A percentile compares a stretch with the other conserved stretches of the same genome.
Evolutionary conservation across 768 basidiomycete genomes (phyloP).

Genomic region (Auricularia sp.): DNA sequence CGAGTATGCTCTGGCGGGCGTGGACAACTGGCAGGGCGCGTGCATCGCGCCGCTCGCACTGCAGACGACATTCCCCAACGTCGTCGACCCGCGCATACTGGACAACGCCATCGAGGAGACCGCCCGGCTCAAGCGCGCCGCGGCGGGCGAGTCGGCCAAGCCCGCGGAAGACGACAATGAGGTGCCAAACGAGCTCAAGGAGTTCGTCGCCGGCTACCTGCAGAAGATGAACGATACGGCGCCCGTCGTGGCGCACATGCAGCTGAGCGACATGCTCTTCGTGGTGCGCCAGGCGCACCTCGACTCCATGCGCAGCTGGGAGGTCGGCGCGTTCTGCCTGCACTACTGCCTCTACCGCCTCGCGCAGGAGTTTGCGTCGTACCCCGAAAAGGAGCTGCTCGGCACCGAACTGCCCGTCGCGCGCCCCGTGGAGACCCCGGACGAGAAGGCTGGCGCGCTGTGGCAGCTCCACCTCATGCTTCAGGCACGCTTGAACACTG

Average conservation of each 20-base stretch:
- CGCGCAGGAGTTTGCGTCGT: neutral
- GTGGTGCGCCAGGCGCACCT: neutral
- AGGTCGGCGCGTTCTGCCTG: neutral
- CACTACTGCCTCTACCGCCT: neutral
- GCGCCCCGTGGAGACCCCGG: neutral
- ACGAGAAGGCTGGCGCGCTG: neutral
- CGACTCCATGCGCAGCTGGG: neutral
- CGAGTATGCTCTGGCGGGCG: neutral
- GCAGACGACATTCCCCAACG: neutral
- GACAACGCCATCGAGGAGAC: neutral
- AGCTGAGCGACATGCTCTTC: neutral
- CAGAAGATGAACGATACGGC: neutral
- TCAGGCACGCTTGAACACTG: neutral
- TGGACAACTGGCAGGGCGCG: neutral
- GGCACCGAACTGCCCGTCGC: neutral
- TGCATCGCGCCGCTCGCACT: neutral
- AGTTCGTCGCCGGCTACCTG: neutral
- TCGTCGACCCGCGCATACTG: neutral
- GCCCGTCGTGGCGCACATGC: neutral
- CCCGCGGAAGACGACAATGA: neutral
- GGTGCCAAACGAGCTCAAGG: neutral
- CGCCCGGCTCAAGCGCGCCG: too few species aligned
- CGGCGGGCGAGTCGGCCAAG: neutral
- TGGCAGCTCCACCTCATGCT: neutral
- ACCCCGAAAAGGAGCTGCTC: neutral